phyloP scores from a whole-genome alignment of 208 protist genomes.

The Trypanosoma caninum region DNA sequence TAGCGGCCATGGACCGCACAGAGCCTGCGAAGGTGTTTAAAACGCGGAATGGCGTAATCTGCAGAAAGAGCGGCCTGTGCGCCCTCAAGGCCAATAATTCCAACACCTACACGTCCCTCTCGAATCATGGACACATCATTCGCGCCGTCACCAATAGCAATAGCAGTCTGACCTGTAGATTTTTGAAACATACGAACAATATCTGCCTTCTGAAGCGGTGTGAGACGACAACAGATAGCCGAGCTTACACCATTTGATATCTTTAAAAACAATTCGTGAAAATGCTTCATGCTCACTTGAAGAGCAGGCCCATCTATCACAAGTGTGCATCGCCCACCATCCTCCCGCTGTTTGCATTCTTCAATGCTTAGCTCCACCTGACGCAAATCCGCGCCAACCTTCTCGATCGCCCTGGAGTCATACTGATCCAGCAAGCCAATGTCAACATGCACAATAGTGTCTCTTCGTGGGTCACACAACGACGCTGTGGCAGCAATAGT shows the following conservation, averaged over 20 bases:
- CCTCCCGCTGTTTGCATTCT: constrained; percentile 36
- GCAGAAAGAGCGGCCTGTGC: constrained; percentile 91
- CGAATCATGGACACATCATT: constrained; percentile 98
- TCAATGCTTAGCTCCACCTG: constrained; percentile 57
- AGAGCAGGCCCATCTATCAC: constrained; percentile 83
- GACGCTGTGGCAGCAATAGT: constrained; percentile 84
- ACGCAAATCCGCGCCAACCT: constrained; percentile 57
- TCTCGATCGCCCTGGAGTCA: constrained; percentile 37
- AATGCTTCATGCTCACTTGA: constrained; percentile 62
- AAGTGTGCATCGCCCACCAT: constrained; percentile 60
- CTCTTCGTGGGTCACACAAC: constrained; percentile 70
- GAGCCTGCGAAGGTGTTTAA: constrained; percentile 91
- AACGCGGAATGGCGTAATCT: constrained; percentile 95
- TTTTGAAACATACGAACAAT: constrained; percentile 91
- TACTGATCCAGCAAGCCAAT: constrained; percentile 53
- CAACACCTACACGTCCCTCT: constrained; percentile 93
- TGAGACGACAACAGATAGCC: constrained; percentile 88
- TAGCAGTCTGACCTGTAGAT: constrained; percentile 75
- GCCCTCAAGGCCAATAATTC: constrained; percentile 96
- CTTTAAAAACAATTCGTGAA: constrained; percentile 67
- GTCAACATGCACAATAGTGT: constrained; percentile 86
- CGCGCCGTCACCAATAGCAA: constrained; percentile 98
- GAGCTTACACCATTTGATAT: constrained; percentile 78
- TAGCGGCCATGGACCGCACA: constrained; percentile 95
- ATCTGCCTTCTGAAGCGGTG: constrained; percentile 87